phyloP scores from a whole-genome alignment of 306 rosid genomes.

The Gynostemma pentaphyllum region DNA sequence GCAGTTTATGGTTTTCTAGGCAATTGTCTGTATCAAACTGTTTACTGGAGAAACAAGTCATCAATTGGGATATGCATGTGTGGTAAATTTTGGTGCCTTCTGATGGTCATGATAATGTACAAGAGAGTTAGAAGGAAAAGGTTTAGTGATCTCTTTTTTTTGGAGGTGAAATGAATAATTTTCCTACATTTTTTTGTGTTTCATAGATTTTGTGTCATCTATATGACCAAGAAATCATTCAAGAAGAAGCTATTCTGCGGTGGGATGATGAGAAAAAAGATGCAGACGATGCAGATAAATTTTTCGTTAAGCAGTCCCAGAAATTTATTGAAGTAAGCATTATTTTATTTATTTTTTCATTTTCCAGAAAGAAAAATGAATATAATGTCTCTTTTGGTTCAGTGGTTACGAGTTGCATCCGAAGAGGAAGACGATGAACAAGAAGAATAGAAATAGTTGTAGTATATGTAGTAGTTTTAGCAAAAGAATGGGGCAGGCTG shows the following conservation, averaged over 20 bases:
- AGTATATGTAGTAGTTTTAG: not conserved
- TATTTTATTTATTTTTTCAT: not conserved
- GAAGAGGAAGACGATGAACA: conserved; percentile 73
- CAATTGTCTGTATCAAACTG: not conserved
- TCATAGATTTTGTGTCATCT: conserved; percentile 52
- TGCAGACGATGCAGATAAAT: conserved; percentile 71
- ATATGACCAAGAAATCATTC: conserved; percentile 59
- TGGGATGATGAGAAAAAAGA: conserved; percentile 86
- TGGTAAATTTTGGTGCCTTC: too few species aligned
- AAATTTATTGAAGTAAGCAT: conserved; percentile 52
- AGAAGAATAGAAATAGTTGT: conserved; percentile 16
- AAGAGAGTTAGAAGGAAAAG: too few species aligned
- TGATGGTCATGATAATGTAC: too few species aligned
- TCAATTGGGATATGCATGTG: too few species aligned
- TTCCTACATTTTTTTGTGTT: not conserved
- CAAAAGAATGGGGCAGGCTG: not conserved
- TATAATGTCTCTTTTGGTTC: conserved; percentile 7
- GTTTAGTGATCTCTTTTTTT: not conserved
- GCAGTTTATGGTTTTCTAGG: not conserved
- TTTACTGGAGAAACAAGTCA: not conserved
- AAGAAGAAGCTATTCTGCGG: conserved; percentile 79
- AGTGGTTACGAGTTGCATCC: conserved; percentile 82
- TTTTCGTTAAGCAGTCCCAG: conserved; percentile 67
- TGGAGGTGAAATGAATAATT: not conserved
- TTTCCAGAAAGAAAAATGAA: not conserved